Base-by-base conservation (phyloP, 108 stramenopile genomes). In the Pseudonitzschia delicatissima region DNA sequence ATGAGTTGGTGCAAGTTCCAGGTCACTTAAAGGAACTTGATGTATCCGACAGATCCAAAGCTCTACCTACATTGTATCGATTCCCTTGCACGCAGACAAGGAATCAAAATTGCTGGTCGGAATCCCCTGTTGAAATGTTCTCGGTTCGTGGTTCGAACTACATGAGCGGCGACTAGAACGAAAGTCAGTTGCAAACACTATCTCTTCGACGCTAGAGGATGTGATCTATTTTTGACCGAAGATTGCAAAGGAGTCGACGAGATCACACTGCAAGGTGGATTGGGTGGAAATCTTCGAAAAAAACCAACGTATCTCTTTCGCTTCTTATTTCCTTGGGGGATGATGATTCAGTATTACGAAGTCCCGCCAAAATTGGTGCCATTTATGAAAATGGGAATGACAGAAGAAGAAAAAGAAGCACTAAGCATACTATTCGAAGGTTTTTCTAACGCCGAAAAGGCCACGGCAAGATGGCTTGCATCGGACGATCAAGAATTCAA, bases 291-390 rank as follows among this genome's bases (percentile, higher is more conserved):
- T 21, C 51, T 91, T 8, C 72, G 87, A 45, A 80, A 87, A 29
- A 48, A 66, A 13, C 82, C 88, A 5, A 86, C 92, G n/a, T 84
- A 89, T 57, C 61, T 87, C 5, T 81, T 94, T 57, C 87, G 90
- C 35, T 88, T 90, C 51, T 62, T 81, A 5, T 79, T 94, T 61
- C 93, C 93, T 1, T 94, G 93, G 93, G 93, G 93, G 0, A 62
- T 82, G 35, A 77, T 88, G 68, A 64, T 87, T 34, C 76, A 81
- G 9, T 91, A 91, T 58, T 91, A 77, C 59, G 87, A 94, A 62
- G 82, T 94, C 42, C 87, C 89, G 3, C 47, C 66, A 23, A 78
- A 77, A 25, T 71, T 88, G 25, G 48, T 78, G 2, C 81, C 82
- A 7, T 92, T 82, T 65, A 72, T 88, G 62, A 61, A 70, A 18